These are phyloP conservation scores for Neospora caninum DNA, from an alignment of 169 alveolate species.

Conservation along the genomic window DNA sequence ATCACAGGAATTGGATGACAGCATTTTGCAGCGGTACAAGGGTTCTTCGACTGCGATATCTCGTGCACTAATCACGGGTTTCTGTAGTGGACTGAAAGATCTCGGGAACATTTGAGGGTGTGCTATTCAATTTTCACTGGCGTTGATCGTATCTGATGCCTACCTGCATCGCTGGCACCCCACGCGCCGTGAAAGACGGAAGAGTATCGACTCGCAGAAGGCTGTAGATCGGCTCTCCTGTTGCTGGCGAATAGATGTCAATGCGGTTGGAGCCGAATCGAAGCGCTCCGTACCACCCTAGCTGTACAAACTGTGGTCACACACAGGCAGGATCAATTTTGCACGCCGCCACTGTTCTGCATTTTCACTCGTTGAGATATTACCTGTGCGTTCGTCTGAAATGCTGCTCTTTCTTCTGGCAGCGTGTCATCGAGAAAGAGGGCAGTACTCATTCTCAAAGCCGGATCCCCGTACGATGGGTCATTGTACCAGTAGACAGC, in stretches of 20 bases:
- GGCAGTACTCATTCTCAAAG: conserved; percentile 69
- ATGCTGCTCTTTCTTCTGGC: conserved; percentile 69
- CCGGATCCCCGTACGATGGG: conserved; percentile 70
- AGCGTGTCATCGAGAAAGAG: conserved; percentile 74
- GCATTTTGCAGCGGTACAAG: neutral
- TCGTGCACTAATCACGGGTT: no score
- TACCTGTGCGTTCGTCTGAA: conserved; percentile 73
- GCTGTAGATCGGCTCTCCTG: conserved; percentile 69
- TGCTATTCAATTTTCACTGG: no score
- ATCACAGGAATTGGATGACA: neutral
- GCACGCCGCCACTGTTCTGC: neutral
- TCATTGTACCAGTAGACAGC: conserved; percentile 77
- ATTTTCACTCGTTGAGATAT: neutral
- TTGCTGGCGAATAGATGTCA: conserved; percentile 74
- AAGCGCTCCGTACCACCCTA: conserved; percentile 76
- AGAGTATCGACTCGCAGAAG: conserved; percentile 44
- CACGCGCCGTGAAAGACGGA: conserved; percentile 41
- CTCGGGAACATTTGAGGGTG: no score
- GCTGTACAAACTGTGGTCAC: conserved; percentile 70
- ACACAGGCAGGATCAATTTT: neutral
- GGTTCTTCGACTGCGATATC: no score
- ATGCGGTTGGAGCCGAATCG: conserved; percentile 77
- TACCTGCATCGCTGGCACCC: conserved; percentile 33
- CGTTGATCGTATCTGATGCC: neutral
- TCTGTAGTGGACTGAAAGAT: no score